phyloP scores from a whole-genome alignment of 2,329 filamentous ascomycete species.

The Macroventuria anomochaeta region DNA sequence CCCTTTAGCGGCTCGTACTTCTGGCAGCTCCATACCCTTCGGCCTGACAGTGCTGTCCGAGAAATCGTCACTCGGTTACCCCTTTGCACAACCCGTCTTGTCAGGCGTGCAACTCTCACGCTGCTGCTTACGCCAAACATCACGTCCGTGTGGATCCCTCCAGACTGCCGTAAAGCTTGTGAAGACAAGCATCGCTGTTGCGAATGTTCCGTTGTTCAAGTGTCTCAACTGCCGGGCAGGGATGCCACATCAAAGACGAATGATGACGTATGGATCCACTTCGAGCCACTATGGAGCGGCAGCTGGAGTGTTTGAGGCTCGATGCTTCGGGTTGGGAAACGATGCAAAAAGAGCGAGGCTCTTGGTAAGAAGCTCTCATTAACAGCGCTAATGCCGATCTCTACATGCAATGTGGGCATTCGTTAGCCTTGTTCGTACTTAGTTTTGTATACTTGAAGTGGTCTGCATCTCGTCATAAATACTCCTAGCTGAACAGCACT shows the following conservation, averaged over 20 bases:
- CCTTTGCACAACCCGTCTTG: constrained; percentile 7
- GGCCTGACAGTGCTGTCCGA: constrained; percentile 8
- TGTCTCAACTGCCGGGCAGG: constrained; percentile 5
- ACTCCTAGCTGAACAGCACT: neutral
- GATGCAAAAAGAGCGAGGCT: neutral
- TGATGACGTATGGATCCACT: constrained; percentile 15
- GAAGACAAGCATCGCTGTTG: neutral
- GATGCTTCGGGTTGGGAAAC: neutral
- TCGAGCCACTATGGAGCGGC: too few species aligned
- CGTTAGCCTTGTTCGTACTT: neutral
- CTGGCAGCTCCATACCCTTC: constrained; percentile 16
- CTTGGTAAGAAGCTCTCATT: neutral
- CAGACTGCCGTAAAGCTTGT: too few species aligned
- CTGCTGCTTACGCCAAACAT: too few species aligned
- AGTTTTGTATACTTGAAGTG: neutral
- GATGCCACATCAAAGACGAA: neutral
- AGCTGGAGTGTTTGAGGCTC: neutral
- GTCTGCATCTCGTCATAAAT: constrained; percentile 9
- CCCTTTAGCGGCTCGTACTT: constrained; percentile 28
- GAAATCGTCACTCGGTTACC: constrained; percentile 3
- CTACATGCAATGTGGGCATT: neutral
- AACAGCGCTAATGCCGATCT: constrained; percentile 9
- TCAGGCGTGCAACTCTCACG: too few species aligned
- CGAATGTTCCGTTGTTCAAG: neutral
- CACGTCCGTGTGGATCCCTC: too few species aligned